These are phyloP conservation scores for Mycena belliarum DNA, from an alignment of 768 basidiomycete species.

Conservation along the genomic window DNA sequence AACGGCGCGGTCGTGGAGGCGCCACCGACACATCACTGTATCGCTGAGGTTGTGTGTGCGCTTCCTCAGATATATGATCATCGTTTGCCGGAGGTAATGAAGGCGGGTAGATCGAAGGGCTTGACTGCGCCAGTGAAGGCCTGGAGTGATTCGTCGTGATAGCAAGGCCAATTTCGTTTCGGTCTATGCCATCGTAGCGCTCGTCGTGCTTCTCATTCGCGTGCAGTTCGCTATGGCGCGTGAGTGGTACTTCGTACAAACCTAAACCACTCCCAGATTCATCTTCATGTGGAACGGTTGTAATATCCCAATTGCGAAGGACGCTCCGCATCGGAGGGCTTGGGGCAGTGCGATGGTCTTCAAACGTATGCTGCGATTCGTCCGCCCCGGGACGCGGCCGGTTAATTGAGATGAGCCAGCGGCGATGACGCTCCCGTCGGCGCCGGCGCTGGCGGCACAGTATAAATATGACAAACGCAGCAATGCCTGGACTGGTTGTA, in stretches of 20 bases:
- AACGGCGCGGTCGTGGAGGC: constrained; percentile 31
- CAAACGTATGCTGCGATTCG: constrained; percentile 34
- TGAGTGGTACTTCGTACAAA: constrained; percentile 1
- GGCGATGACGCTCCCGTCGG: constrained; percentile 35
- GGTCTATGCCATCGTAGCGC: constrained; percentile 6
- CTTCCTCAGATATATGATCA: constrained; percentile 25
- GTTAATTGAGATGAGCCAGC: constrained; percentile 39
- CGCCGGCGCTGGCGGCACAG: constrained; percentile 46
- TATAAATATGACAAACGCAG: constrained; percentile 46
- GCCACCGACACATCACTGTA: constrained; percentile 20
- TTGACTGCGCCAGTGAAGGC: constrained; percentile 42
- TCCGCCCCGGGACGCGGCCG: constrained; percentile 31
- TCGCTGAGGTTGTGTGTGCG: background rate
- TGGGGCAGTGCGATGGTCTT: constrained; percentile 27
- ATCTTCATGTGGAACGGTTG: background rate
- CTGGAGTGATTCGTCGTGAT: constrained; percentile 26
- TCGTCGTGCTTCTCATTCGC: background rate
- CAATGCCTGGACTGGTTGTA: too few relatives aligned
- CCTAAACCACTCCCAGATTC: constrained; percentile 24
- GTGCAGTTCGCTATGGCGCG: background rate
- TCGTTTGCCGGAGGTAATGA: constrained; percentile 41
- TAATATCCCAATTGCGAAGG: constrained; percentile 7
- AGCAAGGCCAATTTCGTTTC: constrained; percentile 21
- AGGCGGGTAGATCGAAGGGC: constrained; percentile 52
- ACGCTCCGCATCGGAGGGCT: constrained; percentile 11